Conservation (phyloP, 139 green algal species). For the Auxenochlorella pyrenoidosa region DNA sequence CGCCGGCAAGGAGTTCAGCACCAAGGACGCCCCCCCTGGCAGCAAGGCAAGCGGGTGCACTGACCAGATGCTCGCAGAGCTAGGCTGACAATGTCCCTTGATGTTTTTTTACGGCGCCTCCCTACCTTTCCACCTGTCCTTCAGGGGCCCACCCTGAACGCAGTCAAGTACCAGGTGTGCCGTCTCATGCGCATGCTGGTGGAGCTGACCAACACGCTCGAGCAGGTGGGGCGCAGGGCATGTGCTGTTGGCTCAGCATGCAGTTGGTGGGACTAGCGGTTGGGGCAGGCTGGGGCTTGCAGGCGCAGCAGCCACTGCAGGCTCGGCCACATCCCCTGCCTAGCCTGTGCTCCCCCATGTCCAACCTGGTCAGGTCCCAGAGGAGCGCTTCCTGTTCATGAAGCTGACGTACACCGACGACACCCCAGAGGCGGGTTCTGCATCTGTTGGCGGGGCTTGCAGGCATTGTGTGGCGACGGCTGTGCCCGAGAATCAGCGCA, state of each 20-base stretch:
- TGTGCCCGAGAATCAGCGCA: not conserved
- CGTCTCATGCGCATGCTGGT: constrained; percentile 85
- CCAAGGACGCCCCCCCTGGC: not conserved
- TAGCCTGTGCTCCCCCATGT: not conserved
- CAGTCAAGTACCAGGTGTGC: constrained; percentile 71
- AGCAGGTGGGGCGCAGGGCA: constrained; percentile 40
- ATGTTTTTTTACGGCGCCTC: not conserved
- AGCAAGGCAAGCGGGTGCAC: not conserved
- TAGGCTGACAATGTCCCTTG: no score
- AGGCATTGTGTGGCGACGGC: not conserved
- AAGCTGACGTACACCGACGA: constrained; percentile 82
- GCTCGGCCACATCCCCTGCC: no score
- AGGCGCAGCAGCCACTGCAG: not conserved
- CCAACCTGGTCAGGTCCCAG: constrained; percentile 17
- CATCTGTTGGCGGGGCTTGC: not conserved
- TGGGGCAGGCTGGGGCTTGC: not conserved
- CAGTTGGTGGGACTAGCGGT: not conserved
- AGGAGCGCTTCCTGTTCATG: constrained; percentile 83
- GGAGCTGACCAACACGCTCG: constrained; percentile 75
- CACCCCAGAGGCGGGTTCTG: constrained; percentile 54
- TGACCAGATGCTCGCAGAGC: no score
- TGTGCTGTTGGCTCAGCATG: not conserved
- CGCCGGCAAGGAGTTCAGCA: constrained; percentile 6
- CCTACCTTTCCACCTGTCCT: not conserved
- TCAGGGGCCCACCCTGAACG: constrained; percentile 24